Evolutionary conservation across 2,329 filamentous ascomycete genomes (phyloP).

Genomic region (Phaeophleospora eucalypticola): DNA sequence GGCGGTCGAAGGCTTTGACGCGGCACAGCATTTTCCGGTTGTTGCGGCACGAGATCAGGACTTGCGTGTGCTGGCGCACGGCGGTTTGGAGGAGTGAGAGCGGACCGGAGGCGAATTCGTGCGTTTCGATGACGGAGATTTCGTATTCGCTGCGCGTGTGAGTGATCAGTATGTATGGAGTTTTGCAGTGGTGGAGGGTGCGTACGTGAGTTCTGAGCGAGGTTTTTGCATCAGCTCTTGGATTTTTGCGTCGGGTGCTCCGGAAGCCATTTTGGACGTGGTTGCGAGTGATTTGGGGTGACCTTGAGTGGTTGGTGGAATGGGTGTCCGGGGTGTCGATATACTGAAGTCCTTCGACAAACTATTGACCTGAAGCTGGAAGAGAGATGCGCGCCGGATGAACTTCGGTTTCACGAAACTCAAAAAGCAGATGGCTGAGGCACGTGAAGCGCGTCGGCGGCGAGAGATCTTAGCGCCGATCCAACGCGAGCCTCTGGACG

Average conservation of each 20-base stretch:
- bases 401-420: neutral
- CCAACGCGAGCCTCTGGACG: neutral
- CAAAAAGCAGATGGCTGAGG: neutral
- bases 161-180: slow-evolving; percentile 2
- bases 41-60: slow-evolving; percentile 95
- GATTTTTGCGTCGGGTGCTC: slow-evolving; percentile 39
- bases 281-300: slow-evolving; percentile 3
- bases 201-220: slow-evolving; percentile 85
- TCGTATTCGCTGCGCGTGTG: slow-evolving; percentile 71
- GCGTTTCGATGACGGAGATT: slow-evolving; percentile 73
- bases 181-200: slow-evolving; percentile 24
- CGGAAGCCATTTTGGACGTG: slow-evolving; percentile 21
- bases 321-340: no score
- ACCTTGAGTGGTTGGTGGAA: slow-evolving; percentile 1
- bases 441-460: neutral
- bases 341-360: no score
- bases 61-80: slow-evolving; percentile 88
- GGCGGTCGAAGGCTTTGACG: slow-evolving; percentile 96
- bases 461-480: neutral
- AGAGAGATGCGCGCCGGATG: neutral
- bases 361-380: slow-evolving; percentile 2
- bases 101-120: slow-evolving; percentile 74
- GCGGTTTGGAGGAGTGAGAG: slow-evolving; percentile 95
- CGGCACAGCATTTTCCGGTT: slow-evolving; percentile 96
- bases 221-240: slow-evolving; percentile 81